Evolutionary conservation across 1,284 basidiomycete species (phyloP).

Genomic region (Irpex sp.): DNA sequence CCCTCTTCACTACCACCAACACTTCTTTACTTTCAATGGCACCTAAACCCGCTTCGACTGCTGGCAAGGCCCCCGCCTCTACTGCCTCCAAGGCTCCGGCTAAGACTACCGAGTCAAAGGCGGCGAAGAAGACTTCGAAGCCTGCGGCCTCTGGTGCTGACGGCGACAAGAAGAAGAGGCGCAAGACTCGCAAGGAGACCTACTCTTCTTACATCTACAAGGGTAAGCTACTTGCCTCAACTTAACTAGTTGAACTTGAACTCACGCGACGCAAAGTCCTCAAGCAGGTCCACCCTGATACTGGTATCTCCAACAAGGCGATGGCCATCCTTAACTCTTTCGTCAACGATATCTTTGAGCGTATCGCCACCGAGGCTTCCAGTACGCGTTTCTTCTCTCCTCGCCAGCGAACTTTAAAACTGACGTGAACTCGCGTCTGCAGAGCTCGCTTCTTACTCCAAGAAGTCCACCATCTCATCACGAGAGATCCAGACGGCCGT

Average conservation of each 20-base stretch:
- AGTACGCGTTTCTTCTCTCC: too few relatives aligned
- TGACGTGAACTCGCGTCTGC: background rate
- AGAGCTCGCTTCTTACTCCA: conserved; percentile 89
- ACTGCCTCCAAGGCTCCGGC: conserved; percentile 71
- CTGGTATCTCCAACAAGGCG: conserved; percentile 96
- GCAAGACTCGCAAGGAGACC: conserved; percentile 86
- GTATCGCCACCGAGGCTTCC: conserved; percentile 86
- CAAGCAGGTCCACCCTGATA: conserved; percentile 93
- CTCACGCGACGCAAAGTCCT: conserved; percentile 45
- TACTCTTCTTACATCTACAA: conserved; percentile 96
- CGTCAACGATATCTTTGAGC: conserved; percentile 91
- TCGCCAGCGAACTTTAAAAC: too few relatives aligned
- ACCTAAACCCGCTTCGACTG: conserved; percentile 78
- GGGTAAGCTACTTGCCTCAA: conserved; percentile 39
- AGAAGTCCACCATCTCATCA: conserved; percentile 92
- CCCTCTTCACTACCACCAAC: conserved; percentile 7
- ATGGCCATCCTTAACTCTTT: conserved; percentile 95
- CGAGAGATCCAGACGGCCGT: conserved; percentile 92
- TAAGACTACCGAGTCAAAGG: conserved; percentile 63
- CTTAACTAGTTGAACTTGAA: background rate
- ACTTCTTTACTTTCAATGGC: conserved; percentile 44
- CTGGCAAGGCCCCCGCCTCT: conserved; percentile 78
- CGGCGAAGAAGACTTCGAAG: conserved; percentile 81
- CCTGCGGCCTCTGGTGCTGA: conserved; percentile 57
- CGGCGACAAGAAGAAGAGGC: conserved; percentile 82